Conservation (phyloP, 768 basidiomycete species). For the Piloderma croceum region DNA sequence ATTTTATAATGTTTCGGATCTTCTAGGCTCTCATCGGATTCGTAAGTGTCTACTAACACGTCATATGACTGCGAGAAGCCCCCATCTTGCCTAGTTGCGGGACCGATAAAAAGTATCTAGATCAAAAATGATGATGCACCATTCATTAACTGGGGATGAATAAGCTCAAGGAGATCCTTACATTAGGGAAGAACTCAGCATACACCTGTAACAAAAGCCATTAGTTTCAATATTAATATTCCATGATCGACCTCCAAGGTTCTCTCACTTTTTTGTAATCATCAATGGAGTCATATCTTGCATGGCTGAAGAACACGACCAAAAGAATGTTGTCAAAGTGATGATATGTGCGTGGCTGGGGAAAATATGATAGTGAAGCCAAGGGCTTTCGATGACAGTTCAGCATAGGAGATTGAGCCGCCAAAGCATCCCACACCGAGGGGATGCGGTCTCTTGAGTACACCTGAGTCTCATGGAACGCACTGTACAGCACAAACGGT, state of each 20-base stretch:
- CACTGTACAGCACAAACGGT: background rate
- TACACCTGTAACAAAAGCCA: no score
- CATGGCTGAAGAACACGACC: constrained; percentile 47
- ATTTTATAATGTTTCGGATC: constrained; percentile 34
- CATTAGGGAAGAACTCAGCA: constrained; percentile 45
- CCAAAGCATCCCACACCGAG: background rate
- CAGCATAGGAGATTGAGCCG: background rate
- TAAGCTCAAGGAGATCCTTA: constrained; percentile 16
- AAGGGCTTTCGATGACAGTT: constrained; percentile 21
- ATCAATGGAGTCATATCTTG: constrained; percentile 40
- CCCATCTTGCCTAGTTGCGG: constrained; percentile 38
- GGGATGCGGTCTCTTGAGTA: constrained; percentile 1
- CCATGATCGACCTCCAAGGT: no score
- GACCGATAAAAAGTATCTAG: constrained; percentile 46
- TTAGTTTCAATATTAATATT: no score
- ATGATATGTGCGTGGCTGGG: constrained; percentile 23
- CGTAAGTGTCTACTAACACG: constrained; percentile 42
- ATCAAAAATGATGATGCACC: background rate
- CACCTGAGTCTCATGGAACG: constrained; percentile 1
- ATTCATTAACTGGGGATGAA: background rate
- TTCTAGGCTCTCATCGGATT: constrained; percentile 37
- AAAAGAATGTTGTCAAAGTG: constrained; percentile 39
- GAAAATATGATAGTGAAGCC: constrained; percentile 8
- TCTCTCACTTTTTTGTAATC: constrained; percentile 41
- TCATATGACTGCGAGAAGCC: constrained; percentile 47